phyloP scores from a whole-genome alignment of 768 basidiomycete genomes.

The Termitomyces sp. region DNA sequence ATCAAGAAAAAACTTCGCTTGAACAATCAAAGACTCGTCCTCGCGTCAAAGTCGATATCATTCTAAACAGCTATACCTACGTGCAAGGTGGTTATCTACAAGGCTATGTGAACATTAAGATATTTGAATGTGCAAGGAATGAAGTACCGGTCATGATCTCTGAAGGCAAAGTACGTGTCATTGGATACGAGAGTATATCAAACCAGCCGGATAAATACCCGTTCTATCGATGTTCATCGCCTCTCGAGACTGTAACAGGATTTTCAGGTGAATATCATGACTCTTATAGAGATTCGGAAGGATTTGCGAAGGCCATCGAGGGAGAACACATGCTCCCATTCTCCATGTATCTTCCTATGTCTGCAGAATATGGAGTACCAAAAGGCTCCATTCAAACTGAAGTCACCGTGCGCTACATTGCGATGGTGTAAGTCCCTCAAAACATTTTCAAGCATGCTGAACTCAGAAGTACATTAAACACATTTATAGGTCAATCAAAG shows the following conservation, averaged over 20 bases:
- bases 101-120: conserved; percentile 63
- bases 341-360: conserved; percentile 57
- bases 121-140: conserved; percentile 52
- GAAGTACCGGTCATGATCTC: conserved; percentile 59
- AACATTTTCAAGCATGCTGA: neutral
- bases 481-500: conserved; percentile 57
- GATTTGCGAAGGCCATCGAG: conserved; percentile 55
- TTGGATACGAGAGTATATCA: conserved; percentile 78
- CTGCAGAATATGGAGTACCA: conserved; percentile 43
- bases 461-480: neutral
- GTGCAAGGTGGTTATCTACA: conserved; percentile 76
- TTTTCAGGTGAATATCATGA: conserved; percentile 37
- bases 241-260: conserved; percentile 45
- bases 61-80: conserved; percentile 67
- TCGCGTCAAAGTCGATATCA: conserved; percentile 77
- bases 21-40: conserved; percentile 73
- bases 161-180: conserved; percentile 71
- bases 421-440: neutral
- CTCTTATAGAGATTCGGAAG: conserved; percentile 50
- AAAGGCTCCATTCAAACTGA: conserved; percentile 60
- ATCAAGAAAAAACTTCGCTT: conserved; percentile 36
- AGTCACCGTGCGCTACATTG: conserved; percentile 12
- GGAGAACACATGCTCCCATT: conserved; percentile 74
- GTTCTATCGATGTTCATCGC: conserved; percentile 73
- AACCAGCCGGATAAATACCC: conserved; percentile 59